A percentile compares a stretch with the other conserved stretches of the same genome.
phyloP scores from a whole-genome alignment of 257 asterid species.

The Perilla frutescens region DNA sequence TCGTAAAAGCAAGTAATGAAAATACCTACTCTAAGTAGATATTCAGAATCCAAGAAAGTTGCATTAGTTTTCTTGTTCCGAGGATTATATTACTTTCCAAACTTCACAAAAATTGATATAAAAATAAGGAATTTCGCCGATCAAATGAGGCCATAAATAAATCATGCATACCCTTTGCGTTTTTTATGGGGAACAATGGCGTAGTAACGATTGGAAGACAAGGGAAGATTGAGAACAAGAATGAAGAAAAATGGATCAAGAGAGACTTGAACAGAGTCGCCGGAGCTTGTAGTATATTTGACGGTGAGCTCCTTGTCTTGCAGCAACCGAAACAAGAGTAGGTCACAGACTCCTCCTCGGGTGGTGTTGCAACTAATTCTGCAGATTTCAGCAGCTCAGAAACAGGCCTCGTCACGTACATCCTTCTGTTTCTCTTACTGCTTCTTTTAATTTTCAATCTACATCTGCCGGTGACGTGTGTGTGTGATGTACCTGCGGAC shows the following conservation, averaged over 20 bases:
- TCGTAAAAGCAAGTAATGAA: no score
- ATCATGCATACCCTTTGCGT: slow-evolving; percentile 55
- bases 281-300: neutral
- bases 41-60: no score
- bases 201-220: slow-evolving; percentile 61
- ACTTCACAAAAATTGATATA: no score
- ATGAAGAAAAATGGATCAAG: slow-evolving; percentile 43
- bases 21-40: no score
- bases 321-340: slow-evolving; percentile 60
- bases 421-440: neutral
- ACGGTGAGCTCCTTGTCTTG: slow-evolving; percentile 55
- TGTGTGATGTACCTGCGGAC: no score
- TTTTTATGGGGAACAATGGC: slow-evolving; percentile 55
- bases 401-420: slow-evolving; percentile 69
- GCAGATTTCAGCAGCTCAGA: slow-evolving; percentile 52
- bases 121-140: no score
- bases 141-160: no score
- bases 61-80: slow-evolving; percentile 12
- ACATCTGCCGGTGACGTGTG: no score
- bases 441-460: no score
- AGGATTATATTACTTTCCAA: no score
- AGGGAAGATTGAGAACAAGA: slow-evolving; percentile 55
- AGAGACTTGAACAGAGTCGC: neutral
- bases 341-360: slow-evolving; percentile 62
- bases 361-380: slow-evolving; percentile 34